Percentiles rank a stretch among this genome's conserved stretches.
phyloP scores from a whole-genome alignment of 768 basidiomycete genomes.

The Lanmaoa pseudosensibilis region DNA sequence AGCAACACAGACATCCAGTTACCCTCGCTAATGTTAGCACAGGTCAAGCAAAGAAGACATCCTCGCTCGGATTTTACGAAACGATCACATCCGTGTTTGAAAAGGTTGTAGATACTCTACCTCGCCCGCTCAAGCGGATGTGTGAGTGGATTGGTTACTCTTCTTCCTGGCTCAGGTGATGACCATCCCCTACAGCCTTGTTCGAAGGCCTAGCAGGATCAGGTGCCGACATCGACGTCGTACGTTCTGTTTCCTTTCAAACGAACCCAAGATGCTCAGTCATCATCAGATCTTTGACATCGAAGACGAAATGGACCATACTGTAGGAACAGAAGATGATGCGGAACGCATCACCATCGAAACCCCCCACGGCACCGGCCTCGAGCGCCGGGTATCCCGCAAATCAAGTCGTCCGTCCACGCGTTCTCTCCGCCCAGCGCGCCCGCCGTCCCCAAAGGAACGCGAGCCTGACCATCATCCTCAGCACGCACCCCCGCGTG shows the following conservation, averaged over 20 bases:
- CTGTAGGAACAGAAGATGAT: slow-evolving; percentile 8
- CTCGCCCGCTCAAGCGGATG: slow-evolving; percentile 70
- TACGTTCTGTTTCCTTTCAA: slow-evolving; percentile 33
- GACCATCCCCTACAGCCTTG: slow-evolving; percentile 49
- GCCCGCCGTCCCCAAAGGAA: slow-evolving; percentile 25
- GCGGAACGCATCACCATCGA: slow-evolving; percentile 15
- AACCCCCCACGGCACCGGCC: slow-evolving; percentile 5
- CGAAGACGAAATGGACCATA: slow-evolving; percentile 50
- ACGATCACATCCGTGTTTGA: slow-evolving; percentile 69
- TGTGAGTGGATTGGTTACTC: slow-evolving; percentile 46
- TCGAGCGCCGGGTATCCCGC: slow-evolving; percentile 34
- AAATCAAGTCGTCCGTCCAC: slow-evolving; percentile 35
- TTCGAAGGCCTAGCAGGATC: slow-evolving; percentile 79
- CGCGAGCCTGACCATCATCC: slow-evolving; percentile 9
- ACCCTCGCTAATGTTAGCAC: background rate
- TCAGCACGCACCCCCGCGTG: background rate
- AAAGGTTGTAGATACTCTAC: slow-evolving; percentile 69
- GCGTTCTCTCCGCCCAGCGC: slow-evolving; percentile 21
- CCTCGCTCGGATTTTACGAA: slow-evolving; percentile 68
- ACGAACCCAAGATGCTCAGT: background rate
- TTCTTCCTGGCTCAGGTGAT: background rate
- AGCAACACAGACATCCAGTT: background rate
- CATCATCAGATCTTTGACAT: slow-evolving; percentile 70
- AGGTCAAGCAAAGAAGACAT: slow-evolving; percentile 65
- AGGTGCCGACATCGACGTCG: slow-evolving; percentile 71